Evolutionary conservation across 768 basidiomycete genomes (phyloP).

Genomic region (Naganishia kalamii): DNA sequence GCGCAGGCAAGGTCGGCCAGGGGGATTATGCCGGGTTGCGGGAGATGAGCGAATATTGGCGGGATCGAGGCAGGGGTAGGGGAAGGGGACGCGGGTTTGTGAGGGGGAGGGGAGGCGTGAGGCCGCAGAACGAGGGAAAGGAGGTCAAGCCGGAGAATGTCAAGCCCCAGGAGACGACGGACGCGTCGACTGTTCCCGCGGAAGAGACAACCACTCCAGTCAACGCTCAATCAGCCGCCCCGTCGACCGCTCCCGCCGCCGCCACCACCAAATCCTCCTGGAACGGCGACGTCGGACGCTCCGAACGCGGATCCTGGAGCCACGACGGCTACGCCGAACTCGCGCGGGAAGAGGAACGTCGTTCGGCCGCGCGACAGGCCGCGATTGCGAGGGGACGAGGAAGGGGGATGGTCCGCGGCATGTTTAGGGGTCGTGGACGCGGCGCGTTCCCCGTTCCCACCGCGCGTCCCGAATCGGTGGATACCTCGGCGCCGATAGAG

Average conservation of each 20-base stretch:
- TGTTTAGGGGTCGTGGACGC: slow-evolving; percentile 18
- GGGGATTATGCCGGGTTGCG: slow-evolving; percentile 33
- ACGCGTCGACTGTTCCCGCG: not conserved
- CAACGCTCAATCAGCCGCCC: not conserved
- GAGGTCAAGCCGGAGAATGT: not conserved
- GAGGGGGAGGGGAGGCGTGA: slow-evolving; percentile 20
- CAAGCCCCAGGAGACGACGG: not conserved
- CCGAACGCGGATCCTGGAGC: slow-evolving; percentile 53
- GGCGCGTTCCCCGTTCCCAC: slow-evolving; percentile 5
- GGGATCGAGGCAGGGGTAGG: slow-evolving; percentile 59
- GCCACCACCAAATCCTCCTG: not conserved
- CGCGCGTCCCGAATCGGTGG: not conserved
- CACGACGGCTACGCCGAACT: slow-evolving; percentile 87
- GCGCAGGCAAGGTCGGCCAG: slow-evolving; percentile 31
- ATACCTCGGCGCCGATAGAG: no score
- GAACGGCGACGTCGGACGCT: slow-evolving; percentile 9
- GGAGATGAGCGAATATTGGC: slow-evolving; percentile 51
- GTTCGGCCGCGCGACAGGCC: slow-evolving; percentile 29
- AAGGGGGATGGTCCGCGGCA: slow-evolving; percentile 8
- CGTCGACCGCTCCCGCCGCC: slow-evolving; percentile 43
- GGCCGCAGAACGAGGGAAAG: no score
- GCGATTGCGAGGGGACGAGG: slow-evolving; percentile 1
- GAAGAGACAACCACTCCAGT: not conserved
- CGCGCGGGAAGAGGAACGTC: slow-evolving; percentile 65
- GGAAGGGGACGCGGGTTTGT: slow-evolving; percentile 44